A percentile compares a stretch with the other conserved stretches of the same genome.
These are phyloP conservation scores for Fusarium kyushuense DNA, from an alignment of 2,329 filamentous ascomycete genomes.

Conservation along the genomic window DNA sequence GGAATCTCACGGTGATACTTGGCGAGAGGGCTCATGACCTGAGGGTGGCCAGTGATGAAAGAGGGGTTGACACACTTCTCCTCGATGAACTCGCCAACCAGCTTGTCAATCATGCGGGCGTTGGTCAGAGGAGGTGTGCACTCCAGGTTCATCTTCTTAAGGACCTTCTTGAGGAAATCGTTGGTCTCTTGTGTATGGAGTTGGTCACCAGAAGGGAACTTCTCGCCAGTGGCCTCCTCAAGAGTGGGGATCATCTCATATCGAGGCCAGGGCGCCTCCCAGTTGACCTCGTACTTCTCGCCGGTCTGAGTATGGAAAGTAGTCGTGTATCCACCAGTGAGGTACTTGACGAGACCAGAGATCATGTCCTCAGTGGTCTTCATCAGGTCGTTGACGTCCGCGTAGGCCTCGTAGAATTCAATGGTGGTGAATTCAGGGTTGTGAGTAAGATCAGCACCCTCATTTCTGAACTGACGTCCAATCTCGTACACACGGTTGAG, in stretches of 20 bases:
- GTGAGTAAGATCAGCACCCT: constrained; percentile 80
- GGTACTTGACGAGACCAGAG: constrained; percentile 85
- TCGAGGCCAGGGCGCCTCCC: constrained; percentile 92
- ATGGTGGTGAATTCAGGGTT: constrained; percentile 98
- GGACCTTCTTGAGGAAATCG: constrained; percentile 83
- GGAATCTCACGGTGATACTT: constrained; percentile 88
- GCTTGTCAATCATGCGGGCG: constrained; percentile 94
- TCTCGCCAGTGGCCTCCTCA: constrained; percentile 90
- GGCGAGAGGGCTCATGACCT: constrained; percentile 87
- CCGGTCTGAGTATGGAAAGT: constrained; percentile 88
- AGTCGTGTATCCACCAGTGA: constrained; percentile 88
- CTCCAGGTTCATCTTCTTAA: constrained; percentile 91
- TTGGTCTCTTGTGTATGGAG: constrained; percentile 91
- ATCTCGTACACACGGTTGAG: constrained; percentile 96
- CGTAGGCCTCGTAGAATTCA: constrained; percentile 97
- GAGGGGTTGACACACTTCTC: constrained; percentile 92
- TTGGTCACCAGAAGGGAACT: constrained; percentile 89
- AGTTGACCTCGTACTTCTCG: constrained; percentile 92
- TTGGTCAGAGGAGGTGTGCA: constrained; percentile 93
- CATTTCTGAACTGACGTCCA: constrained; percentile 95
- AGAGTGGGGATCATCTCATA: constrained; percentile 92
- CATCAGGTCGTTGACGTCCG: constrained; percentile 86
- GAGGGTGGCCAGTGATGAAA: constrained; percentile 73
- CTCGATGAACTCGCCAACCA: constrained; percentile 95
- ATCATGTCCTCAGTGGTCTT: constrained; percentile 93